phyloP scores from a whole-genome alignment of 2,329 filamentous ascomycete species.

The Cercospora beticola region DNA sequence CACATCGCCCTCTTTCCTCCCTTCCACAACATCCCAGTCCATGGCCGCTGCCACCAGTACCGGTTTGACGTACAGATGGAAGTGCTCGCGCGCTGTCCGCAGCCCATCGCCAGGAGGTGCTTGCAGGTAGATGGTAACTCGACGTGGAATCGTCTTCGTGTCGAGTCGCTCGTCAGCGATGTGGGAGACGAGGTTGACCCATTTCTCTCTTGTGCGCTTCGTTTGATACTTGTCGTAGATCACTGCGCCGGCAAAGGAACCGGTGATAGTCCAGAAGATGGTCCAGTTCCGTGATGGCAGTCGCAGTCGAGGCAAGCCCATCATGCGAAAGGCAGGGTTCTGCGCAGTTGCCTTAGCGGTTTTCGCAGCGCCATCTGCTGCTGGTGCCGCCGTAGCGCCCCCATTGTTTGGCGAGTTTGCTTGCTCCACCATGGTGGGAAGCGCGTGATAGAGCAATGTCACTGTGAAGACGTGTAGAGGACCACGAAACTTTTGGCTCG shows the following conservation, averaged over 20 bases:
- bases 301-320: constrained; percentile 76
- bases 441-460: not conserved
- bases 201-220: constrained; percentile 78
- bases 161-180: constrained; percentile 75
- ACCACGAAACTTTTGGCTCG: constrained; percentile 1
- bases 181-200: constrained; percentile 81
- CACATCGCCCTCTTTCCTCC: constrained; percentile 87
- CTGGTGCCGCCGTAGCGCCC: not conserved
- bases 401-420: not conserved
- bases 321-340: constrained; percentile 74
- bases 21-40: constrained; percentile 96
- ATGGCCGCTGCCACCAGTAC: constrained; percentile 83
- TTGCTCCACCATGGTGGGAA: constrained; percentile 1
- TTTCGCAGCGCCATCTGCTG: constrained; percentile 4
- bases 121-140: constrained; percentile 80
- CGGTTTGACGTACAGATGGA: constrained; percentile 93
- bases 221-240: constrained; percentile 93
- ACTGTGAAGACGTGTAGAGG: not conserved
- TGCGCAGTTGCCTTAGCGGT: constrained; percentile 34
- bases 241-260: constrained; percentile 74
- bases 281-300: constrained; percentile 97
- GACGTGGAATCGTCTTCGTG: constrained; percentile 72
- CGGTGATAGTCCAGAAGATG: constrained; percentile 83
- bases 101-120: constrained; percentile 85
- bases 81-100: constrained; percentile 85